phyloP scores from a whole-genome alignment of 805 yeast species.

The Nakazawaea pomicola region DNA sequence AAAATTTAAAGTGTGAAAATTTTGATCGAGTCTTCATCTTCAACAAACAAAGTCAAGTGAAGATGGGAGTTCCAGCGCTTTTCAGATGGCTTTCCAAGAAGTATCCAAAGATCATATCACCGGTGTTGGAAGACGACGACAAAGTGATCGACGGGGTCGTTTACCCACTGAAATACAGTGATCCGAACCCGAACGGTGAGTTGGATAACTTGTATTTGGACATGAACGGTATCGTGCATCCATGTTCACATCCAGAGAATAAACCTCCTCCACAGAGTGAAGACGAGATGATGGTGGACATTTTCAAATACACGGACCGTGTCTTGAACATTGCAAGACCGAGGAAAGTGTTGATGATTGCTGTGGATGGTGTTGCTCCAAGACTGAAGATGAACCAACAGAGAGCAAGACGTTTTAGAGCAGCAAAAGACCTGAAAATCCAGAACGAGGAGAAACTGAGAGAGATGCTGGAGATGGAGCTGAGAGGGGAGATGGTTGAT shows the following conservation, averaged over 20 bases:
- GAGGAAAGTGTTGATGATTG: constrained; percentile 85
- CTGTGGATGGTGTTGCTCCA: constrained; percentile 99
- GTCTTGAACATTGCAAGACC: constrained; percentile 94
- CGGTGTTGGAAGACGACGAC: constrained; percentile 74
- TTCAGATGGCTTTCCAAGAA: constrained; percentile 93
- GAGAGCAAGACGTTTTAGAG: constrained; percentile 85
- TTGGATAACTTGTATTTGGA: constrained; percentile 89
- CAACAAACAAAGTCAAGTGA: neutral
- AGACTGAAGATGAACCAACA: constrained; percentile 98
- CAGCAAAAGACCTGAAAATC: constrained; percentile 86
- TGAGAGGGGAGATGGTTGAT: constrained; percentile 71
- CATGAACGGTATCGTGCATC: constrained; percentile 99
- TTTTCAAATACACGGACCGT: constrained; percentile 88
- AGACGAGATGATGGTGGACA: constrained; percentile 93
- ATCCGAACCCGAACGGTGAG: constrained; percentile 93
- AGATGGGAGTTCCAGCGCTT: constrained; percentile 96
- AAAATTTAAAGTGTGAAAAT: neutral
- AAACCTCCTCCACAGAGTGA: constrained; percentile 95
- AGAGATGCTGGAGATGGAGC: constrained; percentile 52
- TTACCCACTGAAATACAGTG: constrained; percentile 61
- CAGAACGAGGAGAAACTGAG: constrained; percentile 66
- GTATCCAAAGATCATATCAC: constrained; percentile 90
- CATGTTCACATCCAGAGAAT: constrained; percentile 97
- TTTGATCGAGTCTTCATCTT: neutral
- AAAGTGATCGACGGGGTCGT: constrained; percentile 53